Percentiles rank a stretch among this genome's conserved stretches.
Conservation (phyloP, 345 rosid species). For the Hevea brasiliensis region DNA sequence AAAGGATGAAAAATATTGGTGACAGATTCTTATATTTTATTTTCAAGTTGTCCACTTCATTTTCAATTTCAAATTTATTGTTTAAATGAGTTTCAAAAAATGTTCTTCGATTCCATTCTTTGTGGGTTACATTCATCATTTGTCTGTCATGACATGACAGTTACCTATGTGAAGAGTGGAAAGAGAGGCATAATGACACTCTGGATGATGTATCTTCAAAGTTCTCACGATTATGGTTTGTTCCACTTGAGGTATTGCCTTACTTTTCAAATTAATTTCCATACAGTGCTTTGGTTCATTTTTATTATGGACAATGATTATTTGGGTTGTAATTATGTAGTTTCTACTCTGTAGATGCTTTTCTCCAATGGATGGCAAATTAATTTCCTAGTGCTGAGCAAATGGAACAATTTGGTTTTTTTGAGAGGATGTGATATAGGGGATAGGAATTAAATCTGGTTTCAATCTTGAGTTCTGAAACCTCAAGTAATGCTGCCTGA, state of each 20-base stretch:
- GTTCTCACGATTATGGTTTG: constrained; percentile 79
- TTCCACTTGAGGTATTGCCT: constrained; percentile 74
- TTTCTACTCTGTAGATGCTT: background rate
- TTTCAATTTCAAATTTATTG: constrained; percentile 3
- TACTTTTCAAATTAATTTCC: background rate
- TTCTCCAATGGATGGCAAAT: background rate
- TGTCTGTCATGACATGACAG: constrained; percentile 41
- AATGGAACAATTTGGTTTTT: background rate
- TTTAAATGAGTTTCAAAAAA: background rate
- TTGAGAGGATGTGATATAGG: background rate
- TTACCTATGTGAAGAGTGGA: constrained; percentile 93
- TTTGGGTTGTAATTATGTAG: background rate
- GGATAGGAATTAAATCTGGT: background rate
- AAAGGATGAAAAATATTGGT: background rate
- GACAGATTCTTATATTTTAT: background rate
- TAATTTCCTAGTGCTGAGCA: background rate
- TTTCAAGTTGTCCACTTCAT: background rate
- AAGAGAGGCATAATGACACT: constrained; percentile 64
- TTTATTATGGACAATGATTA: background rate
- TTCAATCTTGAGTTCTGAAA: background rate
- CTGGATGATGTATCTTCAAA: constrained; percentile 61
- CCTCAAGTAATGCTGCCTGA: background rate
- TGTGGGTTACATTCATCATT: background rate
- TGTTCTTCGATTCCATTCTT: background rate
- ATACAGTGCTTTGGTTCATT: background rate